phyloP scores from a whole-genome alignment of 2,329 filamentous ascomycete species.

The Beauveria asiatica region DNA sequence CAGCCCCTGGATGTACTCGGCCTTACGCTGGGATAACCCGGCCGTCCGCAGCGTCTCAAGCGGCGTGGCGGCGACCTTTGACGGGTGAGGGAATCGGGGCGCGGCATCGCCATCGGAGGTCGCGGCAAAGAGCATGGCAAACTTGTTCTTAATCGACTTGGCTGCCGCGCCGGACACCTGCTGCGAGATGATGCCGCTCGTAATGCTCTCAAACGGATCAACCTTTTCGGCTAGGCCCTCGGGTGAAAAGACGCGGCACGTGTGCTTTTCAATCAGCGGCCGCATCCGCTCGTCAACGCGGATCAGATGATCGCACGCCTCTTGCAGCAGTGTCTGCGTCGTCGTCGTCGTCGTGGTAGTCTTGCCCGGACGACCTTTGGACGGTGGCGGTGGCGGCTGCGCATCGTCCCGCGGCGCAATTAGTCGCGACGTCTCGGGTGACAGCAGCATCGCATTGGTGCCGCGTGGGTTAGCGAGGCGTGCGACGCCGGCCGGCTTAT shows the following conservation, averaged over 20 bases:
- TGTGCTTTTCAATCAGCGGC: conserved; percentile 62
- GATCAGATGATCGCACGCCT: conserved; percentile 68
- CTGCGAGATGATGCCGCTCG: conserved; percentile 87
- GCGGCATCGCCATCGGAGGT: neutral
- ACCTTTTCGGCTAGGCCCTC: conserved; percentile 75
- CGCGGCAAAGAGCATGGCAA: conserved; percentile 60
- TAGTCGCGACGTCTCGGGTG: conserved; percentile 58
- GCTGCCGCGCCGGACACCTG: conserved; percentile 93
- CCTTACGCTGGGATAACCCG: conserved; percentile 87
- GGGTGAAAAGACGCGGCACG: conserved; percentile 71
- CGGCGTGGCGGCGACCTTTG: conserved; percentile 55
- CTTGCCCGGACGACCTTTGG: conserved; percentile 25
- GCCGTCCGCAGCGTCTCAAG: conserved; percentile 69
- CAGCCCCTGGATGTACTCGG: conserved; percentile 84
- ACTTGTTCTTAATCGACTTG: conserved; percentile 78
- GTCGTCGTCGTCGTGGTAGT: conserved; percentile 35
- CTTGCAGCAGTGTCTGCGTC: conserved; percentile 63
- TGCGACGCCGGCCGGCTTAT: conserved; percentile 32
- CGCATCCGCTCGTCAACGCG: conserved; percentile 64
- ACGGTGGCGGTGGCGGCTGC: conserved; percentile 36
- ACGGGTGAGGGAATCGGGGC: conserved; percentile 64
- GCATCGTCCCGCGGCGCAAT: conserved; percentile 39
- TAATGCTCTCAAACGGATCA: conserved; percentile 78
- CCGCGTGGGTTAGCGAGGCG: conserved; percentile 54
- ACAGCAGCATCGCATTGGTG: conserved; percentile 64